Percentiles rank a stretch among this genome's conserved stretches.
Conservation (phyloP, 2,329 filamentous ascomycete species). For the Colletotrichum sp. region DNA sequence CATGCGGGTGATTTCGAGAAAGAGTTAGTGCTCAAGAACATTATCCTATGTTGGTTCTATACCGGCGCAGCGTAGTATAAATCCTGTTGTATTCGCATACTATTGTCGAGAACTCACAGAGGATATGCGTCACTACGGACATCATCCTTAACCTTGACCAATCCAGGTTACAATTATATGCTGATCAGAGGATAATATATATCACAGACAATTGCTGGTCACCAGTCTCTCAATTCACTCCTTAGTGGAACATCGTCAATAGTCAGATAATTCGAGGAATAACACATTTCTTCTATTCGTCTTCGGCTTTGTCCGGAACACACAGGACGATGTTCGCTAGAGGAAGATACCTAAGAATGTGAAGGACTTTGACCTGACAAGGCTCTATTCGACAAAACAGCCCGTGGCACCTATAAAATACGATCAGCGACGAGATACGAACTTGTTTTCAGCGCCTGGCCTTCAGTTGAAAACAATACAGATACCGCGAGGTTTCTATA, state of each 20-base stretch:
- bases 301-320: background rate
- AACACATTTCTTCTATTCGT: background rate
- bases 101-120: background rate
- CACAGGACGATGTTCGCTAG: background rate
- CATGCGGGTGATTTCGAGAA: background rate
- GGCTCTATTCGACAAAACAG: background rate
- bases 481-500: background rate
- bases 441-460: background rate
- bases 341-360: background rate
- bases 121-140: background rate
- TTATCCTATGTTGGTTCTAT: background rate
- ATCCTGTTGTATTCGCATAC: background rate
- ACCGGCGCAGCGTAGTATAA: background rate
- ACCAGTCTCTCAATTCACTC: background rate
- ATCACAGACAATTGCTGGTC: background rate
- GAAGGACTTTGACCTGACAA: background rate
- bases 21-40: background rate
- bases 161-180: background rate
- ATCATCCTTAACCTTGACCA: background rate
- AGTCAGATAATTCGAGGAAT: background rate
- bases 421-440: background rate
- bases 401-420: background rate
- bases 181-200: background rate
- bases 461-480: background rate
- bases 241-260: background rate